A percentile compares a stretch with the other conserved stretches of the same genome.
Conservation (phyloP, 78 protist genomes). For the Trichosphaerium sp. region DNA sequence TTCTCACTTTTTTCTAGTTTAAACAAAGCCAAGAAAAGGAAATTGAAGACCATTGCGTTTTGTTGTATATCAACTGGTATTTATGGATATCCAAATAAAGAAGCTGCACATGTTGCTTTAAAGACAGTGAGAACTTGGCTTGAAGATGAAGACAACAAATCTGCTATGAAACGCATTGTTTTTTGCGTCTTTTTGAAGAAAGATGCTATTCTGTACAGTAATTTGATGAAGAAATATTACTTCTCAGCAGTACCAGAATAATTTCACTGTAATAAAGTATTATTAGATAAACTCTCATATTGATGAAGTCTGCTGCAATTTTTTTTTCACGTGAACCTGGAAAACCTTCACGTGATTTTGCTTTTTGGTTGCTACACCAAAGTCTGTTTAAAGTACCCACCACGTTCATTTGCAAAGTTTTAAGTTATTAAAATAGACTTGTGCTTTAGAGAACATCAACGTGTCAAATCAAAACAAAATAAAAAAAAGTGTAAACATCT, state of each 20-base stretch:
- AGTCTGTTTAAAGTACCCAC: too few species aligned
- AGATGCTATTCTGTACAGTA: constrained; percentile 29
- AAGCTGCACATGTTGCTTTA: constrained; percentile 45
- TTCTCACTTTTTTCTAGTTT: constrained; percentile 9
- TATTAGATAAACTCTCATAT: too few species aligned
- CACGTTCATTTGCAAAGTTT: too few species aligned
- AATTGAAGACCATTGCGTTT: constrained; percentile 29
- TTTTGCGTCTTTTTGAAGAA: constrained; percentile 30
- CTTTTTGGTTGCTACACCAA: too few species aligned
- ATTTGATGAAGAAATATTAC: constrained; percentile 12
- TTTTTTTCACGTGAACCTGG: too few species aligned
- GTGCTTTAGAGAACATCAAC: too few species aligned
- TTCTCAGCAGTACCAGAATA: constrained; percentile 12
- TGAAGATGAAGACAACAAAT: not conserved
- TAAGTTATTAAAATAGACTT: too few species aligned
- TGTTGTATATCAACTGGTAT: constrained; percentile 69
- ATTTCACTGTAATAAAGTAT: too few species aligned
- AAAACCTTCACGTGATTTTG: too few species aligned
- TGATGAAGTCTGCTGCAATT: too few species aligned
- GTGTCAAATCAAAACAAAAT: too few species aligned
- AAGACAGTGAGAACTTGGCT: constrained; percentile 26
- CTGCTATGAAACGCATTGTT: constrained; percentile 32
- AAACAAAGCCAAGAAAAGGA: not conserved
- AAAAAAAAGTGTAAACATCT: too few species aligned
- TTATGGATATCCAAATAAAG: constrained; percentile 47